Evolutionary conservation across 306 rosid genomes (phyloP).

Genomic region (Cyclanthera cordifolia): DNA sequence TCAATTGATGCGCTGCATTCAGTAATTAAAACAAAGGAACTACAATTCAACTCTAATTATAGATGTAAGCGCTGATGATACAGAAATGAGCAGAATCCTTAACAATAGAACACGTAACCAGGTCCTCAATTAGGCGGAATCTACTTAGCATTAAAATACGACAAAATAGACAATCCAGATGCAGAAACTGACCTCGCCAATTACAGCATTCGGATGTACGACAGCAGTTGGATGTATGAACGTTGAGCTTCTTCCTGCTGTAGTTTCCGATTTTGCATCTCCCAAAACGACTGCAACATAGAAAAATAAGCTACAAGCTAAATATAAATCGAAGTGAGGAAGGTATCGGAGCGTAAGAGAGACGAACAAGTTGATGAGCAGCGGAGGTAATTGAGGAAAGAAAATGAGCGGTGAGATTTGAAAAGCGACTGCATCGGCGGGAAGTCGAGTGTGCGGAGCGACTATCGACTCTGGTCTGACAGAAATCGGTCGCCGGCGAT

Average conservation of each 20-base stretch:
- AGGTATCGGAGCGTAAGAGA: neutral
- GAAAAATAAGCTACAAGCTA: neutral
- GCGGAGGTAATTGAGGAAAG: slow-evolving; percentile 23
- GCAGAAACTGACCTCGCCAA: slow-evolving; percentile 44
- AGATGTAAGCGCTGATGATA: neutral
- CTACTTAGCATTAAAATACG: neutral
- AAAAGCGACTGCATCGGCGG: slow-evolving; percentile 30
- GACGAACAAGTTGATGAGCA: slow-evolving; percentile 17
- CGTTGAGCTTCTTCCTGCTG: slow-evolving; percentile 10
- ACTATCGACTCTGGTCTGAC: neutral
- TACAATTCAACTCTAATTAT: neutral
- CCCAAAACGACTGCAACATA: slow-evolving; percentile 27
- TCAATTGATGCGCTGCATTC: neutral
- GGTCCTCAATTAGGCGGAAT: neutral
- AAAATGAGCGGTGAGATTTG: slow-evolving; percentile 22
- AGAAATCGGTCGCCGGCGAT: neutral
- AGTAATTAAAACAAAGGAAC: neutral
- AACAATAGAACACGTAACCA: neutral
- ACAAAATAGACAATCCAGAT: neutral
- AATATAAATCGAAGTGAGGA: neutral
- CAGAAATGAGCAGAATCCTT: neutral
- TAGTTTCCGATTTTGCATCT: slow-evolving; percentile 17
- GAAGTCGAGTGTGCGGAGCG: neutral
- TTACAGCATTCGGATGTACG: slow-evolving; percentile 60
- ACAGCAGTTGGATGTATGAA: slow-evolving; percentile 56